Evolutionary conservation across 1,284 basidiomycete genomes (phyloP), one percentile per base, ranked within the genome.

Genomic region (Termitomyces sp.): DNA sequence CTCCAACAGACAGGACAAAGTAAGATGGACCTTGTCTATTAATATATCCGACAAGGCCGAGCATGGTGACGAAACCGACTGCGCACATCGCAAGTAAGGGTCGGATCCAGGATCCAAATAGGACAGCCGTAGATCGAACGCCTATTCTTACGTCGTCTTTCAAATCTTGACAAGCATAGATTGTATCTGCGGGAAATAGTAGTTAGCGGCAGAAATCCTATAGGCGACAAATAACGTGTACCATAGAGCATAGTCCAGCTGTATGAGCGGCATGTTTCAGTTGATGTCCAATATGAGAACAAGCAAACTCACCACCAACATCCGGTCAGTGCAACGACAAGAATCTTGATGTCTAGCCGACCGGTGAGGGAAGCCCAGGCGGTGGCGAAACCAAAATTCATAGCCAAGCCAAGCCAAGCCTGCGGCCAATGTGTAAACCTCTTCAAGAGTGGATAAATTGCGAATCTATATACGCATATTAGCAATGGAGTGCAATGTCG

Each of bases 391-490:
- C 77, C 77, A 46, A 76, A 77, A 59, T 80, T 79, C 76, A 80
- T 79, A 9, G 77, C 75, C 50, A 79, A 68, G 11, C 79, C 88
- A 1, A 91, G 77, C 66, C 86, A 85, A 13, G 87, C 77, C 66
- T 93, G 91, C 7, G 91, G 90, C 82, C 89, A 92, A 66, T 92
- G 79, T 0, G 91, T 80, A 24, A 74, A 62, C 5, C 78, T 70
- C 58, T 81, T 81, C 44, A 79, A 62, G 5, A 80, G 66, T 3
- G 79, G 79, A 62, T 81, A 81, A 40, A 80, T 68, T 10, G 70
- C 66, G 56, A 74, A 73, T 46, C 72, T 73, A 35, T 30, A 14
- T 16, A 35, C 2, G 38, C 21, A 21, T 14, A 52, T 34, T 11
- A 52, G 21, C 5, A 14, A 8, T 18, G 34, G 16, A 6, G 8